phyloP scores from a whole-genome alignment of 148 eudicot species.

The Vaccinium darrowii region DNA sequence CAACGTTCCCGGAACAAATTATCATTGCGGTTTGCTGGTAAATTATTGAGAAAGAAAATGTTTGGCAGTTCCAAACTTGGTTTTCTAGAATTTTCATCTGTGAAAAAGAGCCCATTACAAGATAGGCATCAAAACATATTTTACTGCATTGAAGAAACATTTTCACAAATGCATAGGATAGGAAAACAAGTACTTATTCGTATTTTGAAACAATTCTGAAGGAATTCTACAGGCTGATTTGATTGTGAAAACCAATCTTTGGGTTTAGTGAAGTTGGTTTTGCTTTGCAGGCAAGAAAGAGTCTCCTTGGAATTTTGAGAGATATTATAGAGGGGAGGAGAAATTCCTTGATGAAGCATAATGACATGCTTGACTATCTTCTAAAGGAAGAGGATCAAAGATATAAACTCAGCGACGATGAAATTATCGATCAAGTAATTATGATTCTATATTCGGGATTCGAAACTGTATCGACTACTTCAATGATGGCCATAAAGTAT shows the following conservation, averaged over 20 bases:
- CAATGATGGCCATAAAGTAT: constrained; percentile 94
- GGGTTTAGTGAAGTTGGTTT: neutral
- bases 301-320: constrained; percentile 35
- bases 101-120: neutral
- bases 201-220: neutral
- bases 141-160: neutral
- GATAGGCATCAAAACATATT: no score
- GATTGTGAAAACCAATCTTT: neutral
- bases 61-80: neutral
- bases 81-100: neutral
- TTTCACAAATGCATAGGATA: neutral
- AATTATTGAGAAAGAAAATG: neutral
- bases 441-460: constrained; percentile 76
- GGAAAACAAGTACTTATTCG: neutral
- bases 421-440: constrained; percentile 71
- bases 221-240: neutral
- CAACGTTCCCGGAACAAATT: constrained; percentile 68
- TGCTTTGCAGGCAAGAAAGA: constrained; percentile 59
- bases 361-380: constrained; percentile 55
- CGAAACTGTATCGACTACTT: constrained; percentile 82
- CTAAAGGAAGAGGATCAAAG: constrained; percentile 43
- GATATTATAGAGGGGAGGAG: constrained; percentile 55
- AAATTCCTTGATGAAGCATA: constrained; percentile 30
- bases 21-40: constrained; percentile 60
- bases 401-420: constrained; percentile 57